These are phyloP conservation scores for Fusarium metavorans DNA, from an alignment of 2,329 filamentous ascomycete genomes.

Conservation along the genomic window DNA sequence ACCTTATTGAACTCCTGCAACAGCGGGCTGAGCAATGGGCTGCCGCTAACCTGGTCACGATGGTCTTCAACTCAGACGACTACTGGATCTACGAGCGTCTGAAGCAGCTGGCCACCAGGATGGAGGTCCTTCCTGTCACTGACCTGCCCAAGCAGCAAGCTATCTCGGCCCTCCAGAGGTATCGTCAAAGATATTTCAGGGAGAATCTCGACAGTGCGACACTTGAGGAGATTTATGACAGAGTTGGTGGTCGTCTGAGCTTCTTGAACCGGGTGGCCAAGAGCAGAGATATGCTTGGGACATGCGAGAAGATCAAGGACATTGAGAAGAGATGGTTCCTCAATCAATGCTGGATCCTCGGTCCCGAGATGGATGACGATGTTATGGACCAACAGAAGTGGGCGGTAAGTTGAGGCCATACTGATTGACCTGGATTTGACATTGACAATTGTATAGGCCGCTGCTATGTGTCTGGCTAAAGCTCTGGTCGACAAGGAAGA, in stretches of 20 bases:
- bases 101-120: slow-evolving; percentile 91
- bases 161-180: slow-evolving; percentile 80
- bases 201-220: slow-evolving; percentile 67
- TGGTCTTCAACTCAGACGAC: slow-evolving; percentile 96
- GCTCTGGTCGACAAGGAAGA: slow-evolving; percentile 88
- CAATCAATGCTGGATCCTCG: slow-evolving; percentile 81
- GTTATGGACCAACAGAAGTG: slow-evolving; percentile 99
- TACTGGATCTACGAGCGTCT: slow-evolving; percentile 98
- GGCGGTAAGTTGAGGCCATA: slow-evolving; percentile 69
- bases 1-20: slow-evolving; percentile 93
- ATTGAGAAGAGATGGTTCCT: slow-evolving; percentile 82
- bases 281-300: slow-evolving; percentile 80
- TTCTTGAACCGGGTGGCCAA: slow-evolving; percentile 94
- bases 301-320: slow-evolving; percentile 79
- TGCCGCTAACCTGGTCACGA: slow-evolving; percentile 87
- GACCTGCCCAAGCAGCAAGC: slow-evolving; percentile 86
- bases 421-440: background rate
- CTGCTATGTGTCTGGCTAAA: slow-evolving; percentile 92
- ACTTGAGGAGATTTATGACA: slow-evolving; percentile 84
- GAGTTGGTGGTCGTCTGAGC: slow-evolving; percentile 87
- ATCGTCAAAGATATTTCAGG: slow-evolving; percentile 82
- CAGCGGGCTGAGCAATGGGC: slow-evolving; percentile 98
- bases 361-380: slow-evolving; percentile 88
- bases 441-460: slow-evolving; percentile 66
- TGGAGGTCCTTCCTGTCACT: slow-evolving; percentile 90